Evolutionary conservation across 805 yeast genomes (phyloP), one percentile per base, ranked within the genome.

Genomic region (Maudiozyma bulderi): DNA sequence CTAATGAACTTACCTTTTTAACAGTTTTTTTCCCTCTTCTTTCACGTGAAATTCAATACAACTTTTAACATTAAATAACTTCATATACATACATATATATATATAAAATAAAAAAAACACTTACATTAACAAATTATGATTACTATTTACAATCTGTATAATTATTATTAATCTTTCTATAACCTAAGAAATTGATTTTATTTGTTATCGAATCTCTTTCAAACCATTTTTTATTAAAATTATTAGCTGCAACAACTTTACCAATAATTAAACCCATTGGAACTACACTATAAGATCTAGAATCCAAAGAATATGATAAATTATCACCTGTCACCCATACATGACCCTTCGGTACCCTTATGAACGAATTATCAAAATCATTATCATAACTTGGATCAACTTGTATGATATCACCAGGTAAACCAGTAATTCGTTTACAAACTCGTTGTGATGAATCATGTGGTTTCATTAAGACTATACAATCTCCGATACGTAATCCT

Each of bases 251-350:
- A 5, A 84, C 75, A 11, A 93, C 81, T 60, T 87, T 90, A 1
- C 98, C 99, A 56, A 82, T 81, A 3, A 93, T 81, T 39, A 93
- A 69, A 0, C 82, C 98, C 81, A 88, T 73, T 1, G 99, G 98
- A 35, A 93, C 69, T n/a, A 83, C 87, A 38, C 90, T 86, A 62
- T 93, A 93, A 0, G 87, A 79, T 55, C 99, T 72, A 5, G 96
- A 87, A 59, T 93, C 99, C 44, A 90, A 70, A 20, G 96, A 86
- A 55, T 83, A 88, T 30, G 87, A 76, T 50, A 91, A 67, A 61
- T 93, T 93, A 61, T 93, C 99, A 1, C 99, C 99, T 0, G 97
- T 88, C 3, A 90, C 83, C 98, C 98, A 93, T 44, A 87, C 86
- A 66, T 93, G 99, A 2, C 99, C 99, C 55, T 82, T 79, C 1